These are phyloP conservation scores for Thermomucor indicae-seudaticae DNA, from an alignment of 371 early-diverging fungal species.

Conservation along the genomic window DNA sequence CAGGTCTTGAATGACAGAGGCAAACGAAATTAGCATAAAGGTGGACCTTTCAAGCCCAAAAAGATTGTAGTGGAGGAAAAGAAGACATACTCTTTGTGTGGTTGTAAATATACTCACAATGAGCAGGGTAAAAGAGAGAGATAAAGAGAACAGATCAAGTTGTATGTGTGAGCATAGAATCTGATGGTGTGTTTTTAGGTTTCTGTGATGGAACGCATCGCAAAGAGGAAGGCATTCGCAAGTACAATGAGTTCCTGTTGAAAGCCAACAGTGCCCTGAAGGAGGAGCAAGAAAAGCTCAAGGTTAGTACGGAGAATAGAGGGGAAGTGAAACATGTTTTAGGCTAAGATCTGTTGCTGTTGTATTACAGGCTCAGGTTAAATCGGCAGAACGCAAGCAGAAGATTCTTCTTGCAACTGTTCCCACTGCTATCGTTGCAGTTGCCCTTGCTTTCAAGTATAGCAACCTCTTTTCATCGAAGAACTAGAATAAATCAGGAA, in stretches of 20 bases:
- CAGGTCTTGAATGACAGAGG: neutral
- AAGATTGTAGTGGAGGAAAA: constrained; percentile 32
- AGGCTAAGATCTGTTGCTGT: neutral
- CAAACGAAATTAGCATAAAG: constrained; percentile 5
- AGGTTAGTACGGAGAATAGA: constrained; percentile 3
- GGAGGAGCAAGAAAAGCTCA: constrained; percentile 10
- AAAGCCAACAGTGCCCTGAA: constrained; percentile 29
- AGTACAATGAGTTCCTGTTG: constrained; percentile 31
- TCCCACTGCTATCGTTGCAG: constrained; percentile 5
- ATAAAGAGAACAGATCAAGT: neutral
- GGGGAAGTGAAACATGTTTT: neutral
- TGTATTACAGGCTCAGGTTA: constrained; percentile 5
- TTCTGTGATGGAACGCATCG: constrained; percentile 36
- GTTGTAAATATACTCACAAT: constrained; percentile 30
- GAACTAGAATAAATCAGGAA: no score
- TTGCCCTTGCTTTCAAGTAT: neutral
- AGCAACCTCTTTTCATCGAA: neutral
- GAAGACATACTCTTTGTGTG: constrained; percentile 26
- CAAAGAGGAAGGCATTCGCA: constrained; percentile 30
- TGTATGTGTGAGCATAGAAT: no score
- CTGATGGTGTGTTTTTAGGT: constrained; percentile 7
- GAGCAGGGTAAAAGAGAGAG: constrained; percentile 7
- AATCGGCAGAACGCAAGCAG: constrained; percentile 16
- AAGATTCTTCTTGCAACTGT: constrained; percentile 11
- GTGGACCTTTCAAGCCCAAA: constrained; percentile 28